phyloP scores from a whole-genome alignment of 2,329 filamentous ascomycete genomes.

The Drechmeria coniospora region DNA sequence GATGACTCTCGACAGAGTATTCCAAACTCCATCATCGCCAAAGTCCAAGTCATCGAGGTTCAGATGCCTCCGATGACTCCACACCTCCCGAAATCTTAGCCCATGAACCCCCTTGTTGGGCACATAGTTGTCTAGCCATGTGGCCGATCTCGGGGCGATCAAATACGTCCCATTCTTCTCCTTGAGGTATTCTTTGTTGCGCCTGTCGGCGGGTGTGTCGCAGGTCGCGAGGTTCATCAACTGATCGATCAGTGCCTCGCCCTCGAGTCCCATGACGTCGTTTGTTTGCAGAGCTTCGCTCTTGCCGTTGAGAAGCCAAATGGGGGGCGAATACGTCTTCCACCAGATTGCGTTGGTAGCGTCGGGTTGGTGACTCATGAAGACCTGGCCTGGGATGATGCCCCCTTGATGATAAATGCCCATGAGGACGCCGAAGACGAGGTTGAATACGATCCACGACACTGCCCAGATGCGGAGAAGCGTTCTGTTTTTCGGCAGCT shows the following conservation, averaged over 20 bases:
- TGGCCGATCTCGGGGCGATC: slow-evolving; percentile 58
- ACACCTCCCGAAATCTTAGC: slow-evolving; percentile 52
- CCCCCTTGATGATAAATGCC: slow-evolving; percentile 73
- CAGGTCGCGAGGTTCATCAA: slow-evolving; percentile 46
- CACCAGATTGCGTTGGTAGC: slow-evolving; percentile 63
- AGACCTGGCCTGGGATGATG: slow-evolving; percentile 59
- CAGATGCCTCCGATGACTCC: slow-evolving; percentile 51
- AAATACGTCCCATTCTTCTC: slow-evolving; percentile 51
- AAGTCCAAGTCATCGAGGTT: slow-evolving; percentile 73
- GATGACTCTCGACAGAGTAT: slow-evolving; percentile 52
- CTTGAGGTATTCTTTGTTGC: slow-evolving; percentile 40
- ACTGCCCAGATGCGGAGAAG: slow-evolving; percentile 38
- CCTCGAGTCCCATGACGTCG: slow-evolving; percentile 60
- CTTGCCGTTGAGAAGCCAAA: slow-evolving; percentile 65
- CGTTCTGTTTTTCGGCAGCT: slow-evolving; percentile 41
- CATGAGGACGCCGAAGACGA: slow-evolving; percentile 54
- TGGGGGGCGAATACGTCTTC: slow-evolving; percentile 73
- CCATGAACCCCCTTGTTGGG: slow-evolving; percentile 42
- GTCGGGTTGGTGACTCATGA: slow-evolving; percentile 54
- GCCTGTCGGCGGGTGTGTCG: slow-evolving; percentile 39
- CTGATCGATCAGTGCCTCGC: slow-evolving; percentile 41
- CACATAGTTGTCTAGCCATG: slow-evolving; percentile 50
- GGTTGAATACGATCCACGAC: slow-evolving; percentile 56
- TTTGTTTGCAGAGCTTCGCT: slow-evolving; percentile 55
- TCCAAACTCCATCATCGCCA: slow-evolving; percentile 59